Evolutionary conservation across 345 rosid species (phyloP), one percentile per base, ranked within the genome.

Genomic region (Salix purpurea): DNA sequence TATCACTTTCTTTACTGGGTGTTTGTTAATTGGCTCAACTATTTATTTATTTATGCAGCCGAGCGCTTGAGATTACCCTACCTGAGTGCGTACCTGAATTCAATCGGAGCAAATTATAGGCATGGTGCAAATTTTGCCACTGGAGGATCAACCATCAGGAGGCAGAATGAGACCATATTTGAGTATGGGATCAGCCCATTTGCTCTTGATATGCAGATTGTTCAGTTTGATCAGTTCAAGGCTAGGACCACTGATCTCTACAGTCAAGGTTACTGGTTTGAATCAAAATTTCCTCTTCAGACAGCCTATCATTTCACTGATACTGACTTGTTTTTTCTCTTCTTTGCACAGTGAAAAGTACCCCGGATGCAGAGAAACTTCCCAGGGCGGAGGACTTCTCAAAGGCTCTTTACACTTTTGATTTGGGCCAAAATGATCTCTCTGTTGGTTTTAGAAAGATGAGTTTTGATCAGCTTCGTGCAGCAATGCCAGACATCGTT

Each of bases 371-470:
- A 76, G 88, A 83, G 61, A 90, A 90, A 71, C 90, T 93, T 37
- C 99, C 97, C 0, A 85, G 89, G 24, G 87, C 84, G 21, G 91
- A 89, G 77, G 99, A 93, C 19, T 93, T 89, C 78, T 80, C 96
- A 6, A 88, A 84, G 85, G 97, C 99, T 69, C 84, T 95, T 77
- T 91, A 93, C 80, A 95, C 97, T 7, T 90, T 93, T 72, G 99
- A 95, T 80, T 91, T 95, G 23, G 97, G 99, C 73, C 97, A 95
- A 80, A 95, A 95, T 80, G 97, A 95, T 86, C 96, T 95, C 71
- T 93, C 94, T 54, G 89, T 89, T 46, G 99, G 96, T 58, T 90
- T 95, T 69, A 69, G 97, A 77, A 91, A 79, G 78, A 78, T 89
- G 93, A 90, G 84, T 67, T 58, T 68, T 0, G 93, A 95, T 80